A percentile compares a stretch with the other conserved stretches of the same genome.
Conservation (phyloP, 768 basidiomycete genomes). For the Amanita phalloides region DNA sequence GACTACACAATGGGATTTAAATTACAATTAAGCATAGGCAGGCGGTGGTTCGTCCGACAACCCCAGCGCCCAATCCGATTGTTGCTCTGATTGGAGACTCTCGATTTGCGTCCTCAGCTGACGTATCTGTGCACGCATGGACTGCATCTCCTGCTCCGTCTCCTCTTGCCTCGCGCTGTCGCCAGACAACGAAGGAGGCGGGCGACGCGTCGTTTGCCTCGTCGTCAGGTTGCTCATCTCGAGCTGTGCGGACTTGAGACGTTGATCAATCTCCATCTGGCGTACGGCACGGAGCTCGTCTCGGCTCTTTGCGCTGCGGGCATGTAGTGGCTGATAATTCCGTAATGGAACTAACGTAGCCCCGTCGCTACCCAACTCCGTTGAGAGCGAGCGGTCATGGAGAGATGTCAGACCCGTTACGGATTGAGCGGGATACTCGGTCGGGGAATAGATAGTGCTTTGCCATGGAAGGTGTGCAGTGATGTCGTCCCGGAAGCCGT, state of each 20-base stretch:
- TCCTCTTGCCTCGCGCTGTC: neutral
- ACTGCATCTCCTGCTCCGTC: conserved; percentile 2
- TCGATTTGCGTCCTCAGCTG: conserved; percentile 7
- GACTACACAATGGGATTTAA: too few relatives aligned
- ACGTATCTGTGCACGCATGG: conserved; percentile 5
- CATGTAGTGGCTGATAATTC: neutral
- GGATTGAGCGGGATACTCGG: neutral
- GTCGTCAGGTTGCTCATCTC: neutral
- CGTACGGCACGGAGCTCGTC: neutral
- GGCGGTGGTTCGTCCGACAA: conserved; percentile 6
- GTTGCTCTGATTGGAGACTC: conserved; percentile 4
- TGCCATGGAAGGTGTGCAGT: neutral
- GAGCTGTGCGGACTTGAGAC: neutral
- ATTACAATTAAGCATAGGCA: neutral
- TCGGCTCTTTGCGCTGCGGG: neutral
- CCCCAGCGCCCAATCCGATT: conserved; percentile 10
- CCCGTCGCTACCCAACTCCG: neutral
- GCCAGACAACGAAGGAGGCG: neutral
- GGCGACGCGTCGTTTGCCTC: neutral
- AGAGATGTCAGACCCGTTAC: too few relatives aligned
- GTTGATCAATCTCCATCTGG: conserved; percentile 3
- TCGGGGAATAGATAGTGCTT: neutral
- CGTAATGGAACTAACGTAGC: neutral
- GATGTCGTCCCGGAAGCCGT: neutral
- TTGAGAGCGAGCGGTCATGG: neutral